Base-by-base conservation (phyloP, 805 yeast genomes). In the Lipomyces kockii region DNA sequence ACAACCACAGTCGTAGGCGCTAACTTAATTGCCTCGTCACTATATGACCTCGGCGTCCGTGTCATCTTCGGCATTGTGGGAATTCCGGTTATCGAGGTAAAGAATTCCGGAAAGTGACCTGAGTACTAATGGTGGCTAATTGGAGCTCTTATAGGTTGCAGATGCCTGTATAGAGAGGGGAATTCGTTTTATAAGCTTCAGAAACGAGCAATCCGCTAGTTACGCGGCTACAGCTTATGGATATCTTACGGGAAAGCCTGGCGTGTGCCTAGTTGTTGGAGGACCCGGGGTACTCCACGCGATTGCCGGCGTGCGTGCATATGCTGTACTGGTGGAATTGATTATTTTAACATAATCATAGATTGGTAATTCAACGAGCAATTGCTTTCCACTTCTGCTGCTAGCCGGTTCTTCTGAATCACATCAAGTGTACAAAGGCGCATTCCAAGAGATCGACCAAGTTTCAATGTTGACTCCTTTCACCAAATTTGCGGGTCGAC, bases 201-300 rank as follows among this genome's bases (percentile, higher is more conserved):
- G 92, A 67, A 89, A 89, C 76, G 92, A 89, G 74, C 92, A 89
- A 73, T 82, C 89, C 17, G 92, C 93, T 0, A 85, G 91, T 0
- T 88, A 89, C 72, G 93, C 93, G 2, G 92, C 93, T 1, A 85
- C 90, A 1, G 83, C 85, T 0, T 87, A 89, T 74, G 92, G 92
- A 0, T 89, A 85, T 70, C 74, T 89, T 55, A 87, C 89, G 3
- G 85, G 86, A 0, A 78, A 76, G 66, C 92, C 92, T 0, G 92
- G 90, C 22, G 89, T 89, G 0, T 75, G 87, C 20, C 79, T 89
- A 2, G 89, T 87, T 0, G 92, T 89, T 3, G 92, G 93, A 39
- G 92, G 92, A 0, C 92, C 92, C 0, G 92, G 92, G 3, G 79
- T 89, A 2, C 81, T 89, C 8, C 91, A 89, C 69, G 88, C 90